These are phyloP conservation scores for Prototheca cutis DNA, from an alignment of 163 green algal species.

Conservation along the genomic window DNA sequence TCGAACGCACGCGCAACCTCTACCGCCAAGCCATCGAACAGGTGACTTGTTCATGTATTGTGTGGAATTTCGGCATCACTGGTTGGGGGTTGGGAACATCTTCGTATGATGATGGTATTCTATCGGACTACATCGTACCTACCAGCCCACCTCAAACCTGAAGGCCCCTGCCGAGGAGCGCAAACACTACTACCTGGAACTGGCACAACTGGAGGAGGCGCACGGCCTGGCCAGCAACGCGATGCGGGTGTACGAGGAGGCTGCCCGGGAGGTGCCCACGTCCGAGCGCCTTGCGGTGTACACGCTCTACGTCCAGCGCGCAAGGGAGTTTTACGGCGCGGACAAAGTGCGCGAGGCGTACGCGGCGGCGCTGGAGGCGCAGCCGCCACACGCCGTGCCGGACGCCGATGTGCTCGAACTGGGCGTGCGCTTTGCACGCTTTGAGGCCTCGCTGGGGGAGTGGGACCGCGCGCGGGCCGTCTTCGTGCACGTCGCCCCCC, in stretches of 20 bases:
- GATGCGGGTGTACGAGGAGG: slow-evolving; percentile 72
- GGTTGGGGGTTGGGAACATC: no score
- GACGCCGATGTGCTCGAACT: slow-evolving; percentile 73
- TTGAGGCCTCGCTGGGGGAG: slow-evolving; percentile 88
- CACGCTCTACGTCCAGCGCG: slow-evolving; percentile 75
- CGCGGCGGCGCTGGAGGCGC: slow-evolving; percentile 73
- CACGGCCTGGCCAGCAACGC: slow-evolving; percentile 78
- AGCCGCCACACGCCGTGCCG: slow-evolving; percentile 55
- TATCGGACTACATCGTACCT: no score
- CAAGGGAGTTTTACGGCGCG: slow-evolving; percentile 88
- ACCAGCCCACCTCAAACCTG: no score
- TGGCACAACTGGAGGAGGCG: slow-evolving; percentile 83
- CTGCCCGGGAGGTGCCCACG: slow-evolving; percentile 51
- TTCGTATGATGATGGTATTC: no score
- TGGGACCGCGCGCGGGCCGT: slow-evolving; percentile 78
- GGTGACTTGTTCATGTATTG: slow-evolving; percentile 18
- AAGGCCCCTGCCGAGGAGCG: slow-evolving; percentile 57
- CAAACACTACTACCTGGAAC: slow-evolving; percentile 69
- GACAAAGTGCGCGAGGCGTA: slow-evolving; percentile 92
- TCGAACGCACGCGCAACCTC: slow-evolving; percentile 89
- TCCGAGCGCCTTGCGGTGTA: slow-evolving; percentile 66
- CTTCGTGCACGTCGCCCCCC: slow-evolving; percentile 65
- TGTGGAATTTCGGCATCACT: no score
- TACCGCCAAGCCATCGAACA: slow-evolving; percentile 76
- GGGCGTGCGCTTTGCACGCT: slow-evolving; percentile 70